Conservation (phyloP, 257 asterid genomes). For the Thymus mandschuricus region DNA sequence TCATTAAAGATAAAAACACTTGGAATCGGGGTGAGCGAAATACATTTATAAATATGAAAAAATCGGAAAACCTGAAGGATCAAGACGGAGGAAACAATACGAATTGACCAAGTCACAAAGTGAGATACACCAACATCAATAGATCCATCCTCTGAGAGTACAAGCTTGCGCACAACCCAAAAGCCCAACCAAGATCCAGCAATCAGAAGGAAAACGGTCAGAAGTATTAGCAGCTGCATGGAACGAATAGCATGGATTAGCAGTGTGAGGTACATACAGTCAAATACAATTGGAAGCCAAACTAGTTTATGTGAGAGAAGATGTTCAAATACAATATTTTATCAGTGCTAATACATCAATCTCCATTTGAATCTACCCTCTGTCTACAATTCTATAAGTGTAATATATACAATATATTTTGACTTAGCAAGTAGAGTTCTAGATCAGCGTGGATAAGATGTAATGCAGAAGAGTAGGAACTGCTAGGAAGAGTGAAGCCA, state of each 20-base stretch:
- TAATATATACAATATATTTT: too few relatives aligned
- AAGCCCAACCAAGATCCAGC: conserved; percentile 94
- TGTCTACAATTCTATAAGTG: too few relatives aligned
- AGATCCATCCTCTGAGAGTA: conserved; percentile 77
- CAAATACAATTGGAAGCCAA: conserved; percentile 20
- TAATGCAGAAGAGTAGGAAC: not conserved
- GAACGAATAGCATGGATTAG: conserved; percentile 34
- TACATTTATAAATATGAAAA: conserved; percentile 6
- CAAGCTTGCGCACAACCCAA: conserved; percentile 89
- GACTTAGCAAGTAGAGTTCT: not conserved
- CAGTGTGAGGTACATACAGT: not conserved
- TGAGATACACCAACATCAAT: conserved; percentile 71
- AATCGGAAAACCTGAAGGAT: conserved; percentile 75
- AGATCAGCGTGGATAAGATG: not conserved
- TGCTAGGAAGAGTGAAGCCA: too few relatives aligned
- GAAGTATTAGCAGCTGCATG: conserved; percentile 65
- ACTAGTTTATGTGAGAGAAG: conserved; percentile 14
- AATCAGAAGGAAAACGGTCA: conserved; percentile 67
- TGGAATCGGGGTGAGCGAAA: conserved; percentile 7
- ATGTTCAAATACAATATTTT: conserved; percentile 21
- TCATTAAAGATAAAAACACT: conserved; percentile 15
- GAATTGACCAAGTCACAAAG: conserved; percentile 78
- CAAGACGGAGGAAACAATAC: conserved; percentile 69
- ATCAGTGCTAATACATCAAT: conserved; percentile 5
- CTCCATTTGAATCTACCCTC: too few relatives aligned